Percentiles rank a stretch among this genome's conserved stretches.
Evolutionary conservation across 208 protist genomes (phyloP).

Genomic region (Trypanosoma brucei): DNA sequence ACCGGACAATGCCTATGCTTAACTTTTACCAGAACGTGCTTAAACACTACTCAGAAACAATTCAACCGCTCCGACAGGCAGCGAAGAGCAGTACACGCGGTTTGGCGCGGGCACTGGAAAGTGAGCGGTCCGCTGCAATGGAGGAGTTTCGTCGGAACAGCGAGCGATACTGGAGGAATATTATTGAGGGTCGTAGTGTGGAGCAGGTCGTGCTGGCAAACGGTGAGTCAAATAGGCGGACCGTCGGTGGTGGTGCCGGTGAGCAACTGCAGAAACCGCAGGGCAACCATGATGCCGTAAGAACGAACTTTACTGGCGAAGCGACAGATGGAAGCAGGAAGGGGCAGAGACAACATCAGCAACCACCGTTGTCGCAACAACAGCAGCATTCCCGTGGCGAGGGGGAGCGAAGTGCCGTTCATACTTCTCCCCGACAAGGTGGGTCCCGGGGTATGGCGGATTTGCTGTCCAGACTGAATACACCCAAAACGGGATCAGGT

Average conservation of each 20-base stretch:
- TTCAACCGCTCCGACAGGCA: slow-evolving; percentile 31
- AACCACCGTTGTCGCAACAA: slow-evolving; percentile 11
- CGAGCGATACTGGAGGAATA: slow-evolving; percentile 83
- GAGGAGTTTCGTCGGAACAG: slow-evolving; percentile 86
- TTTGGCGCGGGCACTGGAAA: slow-evolving; percentile 47
- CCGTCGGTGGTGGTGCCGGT: slow-evolving; percentile 6
- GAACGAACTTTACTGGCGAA: slow-evolving; percentile 8
- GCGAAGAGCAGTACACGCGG: slow-evolving; percentile 42
- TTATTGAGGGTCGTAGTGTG: slow-evolving; percentile 59
- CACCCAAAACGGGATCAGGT: slow-evolving; percentile 18
- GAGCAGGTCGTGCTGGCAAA: slow-evolving; percentile 31
- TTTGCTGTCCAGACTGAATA: slow-evolving; percentile 28
- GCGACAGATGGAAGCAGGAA: slow-evolving; percentile 1
- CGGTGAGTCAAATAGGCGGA: slow-evolving; percentile 15
- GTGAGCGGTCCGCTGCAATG: slow-evolving; percentile 53
- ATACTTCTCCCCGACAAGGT: slow-evolving; percentile 18
- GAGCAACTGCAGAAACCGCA: not conserved
- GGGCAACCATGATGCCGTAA: slow-evolving; percentile 1
- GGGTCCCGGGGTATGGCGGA: slow-evolving; percentile 29
- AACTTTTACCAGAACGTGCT: slow-evolving; percentile 58
- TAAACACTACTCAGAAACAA: slow-evolving; percentile 31
- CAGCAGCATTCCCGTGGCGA: slow-evolving; percentile 15
- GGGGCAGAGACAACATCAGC: slow-evolving; percentile 7
- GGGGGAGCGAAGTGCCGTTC: slow-evolving; percentile 17
- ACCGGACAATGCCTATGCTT: slow-evolving; percentile 75